These are phyloP conservation scores for Cyclocybe cylindracea DNA, from an alignment of 768 basidiomycete genomes.

Conservation along the genomic window DNA sequence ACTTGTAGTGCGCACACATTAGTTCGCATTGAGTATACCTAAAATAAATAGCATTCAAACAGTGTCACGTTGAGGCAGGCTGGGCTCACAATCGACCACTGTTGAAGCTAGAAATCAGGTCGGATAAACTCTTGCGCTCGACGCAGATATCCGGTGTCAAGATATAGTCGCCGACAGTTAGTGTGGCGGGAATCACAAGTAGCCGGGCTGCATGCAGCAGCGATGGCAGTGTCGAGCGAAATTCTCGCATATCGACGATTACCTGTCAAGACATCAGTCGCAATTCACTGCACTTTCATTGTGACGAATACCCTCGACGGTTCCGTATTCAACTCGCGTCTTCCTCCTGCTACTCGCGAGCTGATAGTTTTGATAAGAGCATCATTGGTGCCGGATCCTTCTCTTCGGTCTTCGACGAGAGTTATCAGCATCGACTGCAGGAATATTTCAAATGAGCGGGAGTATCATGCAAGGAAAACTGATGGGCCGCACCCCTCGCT, in stretches of 20 bases:
- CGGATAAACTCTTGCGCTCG: conserved; percentile 92
- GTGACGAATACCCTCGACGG: conserved; percentile 54
- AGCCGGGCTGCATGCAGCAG: conserved; percentile 82
- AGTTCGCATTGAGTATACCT: conserved; percentile 97
- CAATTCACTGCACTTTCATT: neutral
- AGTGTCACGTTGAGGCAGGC: neutral
- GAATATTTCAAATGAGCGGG: neutral
- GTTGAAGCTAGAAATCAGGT: conserved; percentile 91
- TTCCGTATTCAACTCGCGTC: conserved; percentile 63
- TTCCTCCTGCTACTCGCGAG: conserved; percentile 84
- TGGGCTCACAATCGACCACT: conserved; percentile 85
- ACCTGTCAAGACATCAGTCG: conserved; percentile 50
- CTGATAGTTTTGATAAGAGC: conserved; percentile 80
- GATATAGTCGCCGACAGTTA: conserved; percentile 96
- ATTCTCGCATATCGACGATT: conserved; percentile 96
- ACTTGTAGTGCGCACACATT: conserved; percentile 96
- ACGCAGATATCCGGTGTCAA: conserved; percentile 94
- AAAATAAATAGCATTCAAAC: neutral
- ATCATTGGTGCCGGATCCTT: conserved; percentile 44
- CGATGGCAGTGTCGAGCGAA: conserved; percentile 89
- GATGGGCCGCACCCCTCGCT: conserved; percentile 70
- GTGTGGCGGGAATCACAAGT: conserved; percentile 84
- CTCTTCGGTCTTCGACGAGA: conserved; percentile 62
- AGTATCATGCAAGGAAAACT: neutral
- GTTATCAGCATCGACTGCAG: conserved; percentile 86